Percentiles rank a stretch among this genome's conserved stretches.
phyloP scores from a whole-genome alignment of 768 basidiomycete genomes.

The Saitozyma podzolica region DNA sequence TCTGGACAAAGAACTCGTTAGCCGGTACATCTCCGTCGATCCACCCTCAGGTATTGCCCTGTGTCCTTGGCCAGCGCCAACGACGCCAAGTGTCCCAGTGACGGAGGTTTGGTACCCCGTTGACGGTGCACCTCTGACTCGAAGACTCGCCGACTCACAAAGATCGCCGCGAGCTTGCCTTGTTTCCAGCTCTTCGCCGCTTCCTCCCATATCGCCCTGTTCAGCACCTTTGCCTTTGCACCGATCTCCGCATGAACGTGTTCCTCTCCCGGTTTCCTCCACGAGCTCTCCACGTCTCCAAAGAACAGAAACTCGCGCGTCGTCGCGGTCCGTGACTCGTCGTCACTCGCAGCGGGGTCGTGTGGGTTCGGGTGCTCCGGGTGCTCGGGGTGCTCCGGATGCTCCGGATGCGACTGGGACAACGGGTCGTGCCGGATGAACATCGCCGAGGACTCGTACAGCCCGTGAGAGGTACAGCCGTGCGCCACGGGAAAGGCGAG shows the following conservation, averaged over 20 bases:
- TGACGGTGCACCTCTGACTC: no score
- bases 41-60: no score
- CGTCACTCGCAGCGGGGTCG: not conserved
- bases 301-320: constrained; percentile 80
- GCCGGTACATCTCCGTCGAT: no score
- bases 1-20: constrained; percentile 24
- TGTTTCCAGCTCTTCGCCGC: constrained; percentile 72
- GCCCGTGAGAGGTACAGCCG: constrained; percentile 59
- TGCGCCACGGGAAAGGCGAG: constrained; percentile 69
- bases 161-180: constrained; percentile 69
- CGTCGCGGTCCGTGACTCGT: not conserved
- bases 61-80: no score
- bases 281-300: constrained; percentile 79
- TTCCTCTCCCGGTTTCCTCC: constrained; percentile 10
- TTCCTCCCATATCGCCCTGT: constrained; percentile 71
- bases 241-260: constrained; percentile 10
- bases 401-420: not conserved
- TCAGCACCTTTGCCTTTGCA: constrained; percentile 53
- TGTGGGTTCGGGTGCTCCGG: not conserved
- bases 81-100: no score
- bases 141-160: no score
- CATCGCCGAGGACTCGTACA: constrained; percentile 78
- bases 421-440: constrained; percentile 66
- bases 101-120: no score
- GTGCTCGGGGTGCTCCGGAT: not conserved